Conservation (phyloP, 2,329 filamentous ascomycete species). For the Rhinocladiella mackenziei region DNA sequence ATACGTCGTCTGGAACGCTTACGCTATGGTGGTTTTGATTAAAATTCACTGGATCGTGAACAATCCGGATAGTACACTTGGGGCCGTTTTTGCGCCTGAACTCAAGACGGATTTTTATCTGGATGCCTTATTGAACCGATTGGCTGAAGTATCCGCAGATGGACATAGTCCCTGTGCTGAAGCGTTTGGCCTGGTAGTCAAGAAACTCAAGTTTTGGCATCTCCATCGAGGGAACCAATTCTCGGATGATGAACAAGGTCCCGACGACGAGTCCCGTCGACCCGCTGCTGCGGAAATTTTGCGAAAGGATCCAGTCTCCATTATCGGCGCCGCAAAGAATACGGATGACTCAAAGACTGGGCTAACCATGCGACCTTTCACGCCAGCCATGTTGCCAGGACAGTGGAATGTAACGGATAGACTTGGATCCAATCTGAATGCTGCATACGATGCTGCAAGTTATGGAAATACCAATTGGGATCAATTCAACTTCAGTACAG, state of each 20-base stretch:
- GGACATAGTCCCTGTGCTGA: conserved; percentile 61
- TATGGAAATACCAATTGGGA: conserved; percentile 28
- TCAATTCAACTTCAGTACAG: conserved; percentile 24
- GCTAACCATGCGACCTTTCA: neutral
- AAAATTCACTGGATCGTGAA: conserved; percentile 68
- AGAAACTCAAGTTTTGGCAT: conserved; percentile 68
- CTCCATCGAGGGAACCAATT: conserved; percentile 42
- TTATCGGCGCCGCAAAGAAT: conserved; percentile 9
- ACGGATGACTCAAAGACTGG: neutral
- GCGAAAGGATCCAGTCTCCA: conserved; percentile 3
- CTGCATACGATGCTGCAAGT: conserved; percentile 23
- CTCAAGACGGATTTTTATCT: conserved; percentile 64
- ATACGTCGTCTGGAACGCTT: conserved; percentile 68
- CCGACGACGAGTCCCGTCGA: conserved; percentile 8
- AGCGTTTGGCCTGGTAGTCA: conserved; percentile 67
- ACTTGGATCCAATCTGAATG: conserved; percentile 21
- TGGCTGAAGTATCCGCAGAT: conserved; percentile 58
- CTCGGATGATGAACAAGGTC: conserved; percentile 28
- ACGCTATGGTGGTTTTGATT: conserved; percentile 66
- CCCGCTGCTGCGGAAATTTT: conserved; percentile 10
- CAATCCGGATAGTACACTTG: conserved; percentile 60
- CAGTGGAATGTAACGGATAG: conserved; percentile 2
- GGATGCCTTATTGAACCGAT: conserved; percentile 64
- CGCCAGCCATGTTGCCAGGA: conserved; percentile 1
- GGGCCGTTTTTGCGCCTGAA: conserved; percentile 63